phyloP scores from a whole-genome alignment of 2,329 filamentous ascomycete species.

The Exophiala dermatitidis region DNA sequence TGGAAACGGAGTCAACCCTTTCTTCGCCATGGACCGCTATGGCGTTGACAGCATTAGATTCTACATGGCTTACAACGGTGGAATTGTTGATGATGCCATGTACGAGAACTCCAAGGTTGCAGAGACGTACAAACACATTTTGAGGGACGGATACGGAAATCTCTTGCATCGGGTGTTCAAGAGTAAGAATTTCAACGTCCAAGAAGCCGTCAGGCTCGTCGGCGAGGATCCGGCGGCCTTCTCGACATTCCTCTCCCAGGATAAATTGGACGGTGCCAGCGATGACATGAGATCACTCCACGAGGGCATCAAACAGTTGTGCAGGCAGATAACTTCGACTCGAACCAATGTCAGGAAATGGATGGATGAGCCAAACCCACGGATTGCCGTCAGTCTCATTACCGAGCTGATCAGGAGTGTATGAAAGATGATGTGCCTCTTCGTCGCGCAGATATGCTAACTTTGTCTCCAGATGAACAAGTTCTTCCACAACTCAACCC shows the following conservation, averaged over 20 bases:
- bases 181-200: conserved; percentile 62
- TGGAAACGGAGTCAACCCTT: conserved; percentile 91
- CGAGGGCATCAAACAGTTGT: conserved; percentile 1
- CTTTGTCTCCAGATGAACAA: conserved; percentile 52
- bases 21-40: conserved; percentile 82
- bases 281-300: conserved; percentile 31
- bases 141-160: conserved; percentile 75
- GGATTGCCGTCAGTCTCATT: conserved; percentile 57
- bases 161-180: conserved; percentile 63
- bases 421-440: conserved; percentile 22
- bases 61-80: conserved; percentile 76
- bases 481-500: conserved; percentile 57
- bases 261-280: conserved; percentile 29
- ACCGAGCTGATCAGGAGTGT: conserved; percentile 58
- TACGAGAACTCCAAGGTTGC: conserved; percentile 77
- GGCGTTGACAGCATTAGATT: conserved; percentile 82
- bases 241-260: conserved; percentile 25
- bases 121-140: conserved; percentile 67
- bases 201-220: conserved; percentile 47
- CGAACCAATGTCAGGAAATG: conserved; percentile 7
- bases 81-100: conserved; percentile 67
- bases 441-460: conserved; percentile 3
- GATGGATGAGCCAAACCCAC: conserved; percentile 47
- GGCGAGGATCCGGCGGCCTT: conserved; percentile 23
- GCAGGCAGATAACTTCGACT: conserved; percentile 4